A percentile compares a stretch with the other conserved stretches of the same genome.
Evolutionary conservation across 108 stramenopile species (phyloP).

Genomic region (Poteriospumella lacustris): DNA sequence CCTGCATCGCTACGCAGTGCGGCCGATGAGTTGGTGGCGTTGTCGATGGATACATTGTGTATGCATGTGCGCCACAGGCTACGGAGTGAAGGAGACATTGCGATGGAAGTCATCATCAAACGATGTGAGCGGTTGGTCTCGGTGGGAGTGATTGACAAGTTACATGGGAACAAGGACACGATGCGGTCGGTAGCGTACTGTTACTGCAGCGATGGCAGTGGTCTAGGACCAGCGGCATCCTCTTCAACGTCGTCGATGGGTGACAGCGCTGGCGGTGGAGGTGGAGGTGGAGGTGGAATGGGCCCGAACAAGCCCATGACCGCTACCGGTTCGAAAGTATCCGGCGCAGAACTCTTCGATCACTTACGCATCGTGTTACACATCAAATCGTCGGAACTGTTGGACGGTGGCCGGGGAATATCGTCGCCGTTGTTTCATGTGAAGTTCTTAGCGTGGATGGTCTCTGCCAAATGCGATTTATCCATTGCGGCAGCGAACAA

Average conservation of each 20-base stretch:
- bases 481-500: background rate
- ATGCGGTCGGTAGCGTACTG: conserved; percentile 2
- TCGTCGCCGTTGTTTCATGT: background rate
- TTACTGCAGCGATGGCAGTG: background rate
- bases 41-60: background rate
- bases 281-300: too few species aligned
- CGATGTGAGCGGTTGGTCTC: conserved; percentile 15
- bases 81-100: background rate
- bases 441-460: background rate
- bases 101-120: background rate
- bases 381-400: too few species aligned
- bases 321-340: background rate
- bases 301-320: too few species aligned
- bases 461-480: background rate
- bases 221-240: too few species aligned
- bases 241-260: too few species aligned
- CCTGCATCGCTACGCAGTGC: background rate
- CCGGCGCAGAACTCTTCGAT: background rate
- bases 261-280: too few species aligned
- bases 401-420: background rate
- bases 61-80: background rate
- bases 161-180: background rate
- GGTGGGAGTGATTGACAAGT: conserved; percentile 12
- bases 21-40: background rate
- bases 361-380: conserved; percentile 10